Evolutionary conservation across 805 yeast genomes (phyloP), one percentile per base, ranked within the genome.

Genomic region (Diddensiella transvaalensis): DNA sequence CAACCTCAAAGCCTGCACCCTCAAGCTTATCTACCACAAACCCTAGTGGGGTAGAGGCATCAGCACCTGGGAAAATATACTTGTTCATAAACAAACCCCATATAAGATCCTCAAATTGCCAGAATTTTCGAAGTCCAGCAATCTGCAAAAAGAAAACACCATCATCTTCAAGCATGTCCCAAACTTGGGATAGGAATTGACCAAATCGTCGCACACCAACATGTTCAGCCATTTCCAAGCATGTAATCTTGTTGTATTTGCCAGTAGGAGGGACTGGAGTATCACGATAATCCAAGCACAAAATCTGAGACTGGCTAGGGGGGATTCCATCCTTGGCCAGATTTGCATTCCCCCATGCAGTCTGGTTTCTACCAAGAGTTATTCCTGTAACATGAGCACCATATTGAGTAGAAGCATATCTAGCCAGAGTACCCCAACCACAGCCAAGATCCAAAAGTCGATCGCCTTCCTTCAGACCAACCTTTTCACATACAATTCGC

Each of bases 81-180:
- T 87, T 88, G 80, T 89, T 88, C 96, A 88, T 89, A 71, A 88
- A 88, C 66, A 89, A 75, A 60, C 96, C 96, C 96, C 96, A 88
- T 69, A 81, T 75, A 62, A 88, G 77, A 68, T 88, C 96, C 73
- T 88, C 96, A 70, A 87, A 88, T 73, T 88, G 96, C 96, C 96
- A 88, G 50, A 78, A 74, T 73, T 88, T 89, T 74, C 96, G 82
- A 61, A 88, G 72, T 47, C 96, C 96, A 44, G 96, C 90, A 63
- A 84, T 85, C 73, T 88, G 96, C 66, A 88, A 74, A 66, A 76
- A 84, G 76, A 88, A 87, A 47, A 86, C 67, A 53, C 96, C 96
- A 65, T 88, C 96, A 64, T 88, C 96, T 59, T 88, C 95, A 66
- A 88, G 79, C 80, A 88, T 81, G 63, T 86, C 87, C 64, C 83